phyloP scores from a whole-genome alignment of 176 grass and related monocot genomes.

The Bothriochloa decipiens region DNA sequence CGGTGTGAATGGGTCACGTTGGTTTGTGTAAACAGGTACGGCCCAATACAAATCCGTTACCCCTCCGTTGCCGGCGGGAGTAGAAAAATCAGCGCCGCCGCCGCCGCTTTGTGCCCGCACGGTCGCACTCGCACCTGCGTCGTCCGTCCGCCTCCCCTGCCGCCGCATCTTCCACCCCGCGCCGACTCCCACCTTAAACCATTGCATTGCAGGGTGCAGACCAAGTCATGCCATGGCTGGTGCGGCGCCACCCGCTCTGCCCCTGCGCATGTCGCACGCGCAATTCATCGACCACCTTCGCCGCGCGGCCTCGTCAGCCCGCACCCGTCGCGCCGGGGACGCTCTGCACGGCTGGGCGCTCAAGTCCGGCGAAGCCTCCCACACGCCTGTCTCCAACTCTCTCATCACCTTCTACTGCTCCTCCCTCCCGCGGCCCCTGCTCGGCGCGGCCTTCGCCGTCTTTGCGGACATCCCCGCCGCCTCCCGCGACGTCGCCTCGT shows the following conservation, averaged over 20 bases:
- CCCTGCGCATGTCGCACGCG: constrained; percentile 41
- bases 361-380: constrained; percentile 54
- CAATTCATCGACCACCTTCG: constrained; percentile 53
- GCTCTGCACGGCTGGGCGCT: constrained; percentile 61
- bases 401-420: constrained; percentile 67
- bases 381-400: constrained; percentile 66
- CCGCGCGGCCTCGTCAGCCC: constrained; percentile 9
- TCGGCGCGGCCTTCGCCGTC: constrained; percentile 39
- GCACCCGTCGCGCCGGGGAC: constrained; percentile 35
- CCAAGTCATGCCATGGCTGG: constrained; percentile 16
- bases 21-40: no score
- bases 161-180: no score
- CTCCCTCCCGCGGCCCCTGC: constrained; percentile 42
- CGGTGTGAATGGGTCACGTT: no score
- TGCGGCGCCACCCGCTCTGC: constrained; percentile 7
- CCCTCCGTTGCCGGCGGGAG: no score
- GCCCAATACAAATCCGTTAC: no score
- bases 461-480: constrained; percentile 46
- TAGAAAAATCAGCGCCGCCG: no score
- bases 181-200: no score
- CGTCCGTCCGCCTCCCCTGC: no score
- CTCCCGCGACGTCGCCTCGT: constrained; percentile 57
- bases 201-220: no score
- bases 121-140: no score
- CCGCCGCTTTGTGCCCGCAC: no score